Evolutionary conservation across 2,329 filamentous ascomycete species (phyloP), one percentile per base, ranked within the genome.

Genomic region (Xylariales sp.): DNA sequence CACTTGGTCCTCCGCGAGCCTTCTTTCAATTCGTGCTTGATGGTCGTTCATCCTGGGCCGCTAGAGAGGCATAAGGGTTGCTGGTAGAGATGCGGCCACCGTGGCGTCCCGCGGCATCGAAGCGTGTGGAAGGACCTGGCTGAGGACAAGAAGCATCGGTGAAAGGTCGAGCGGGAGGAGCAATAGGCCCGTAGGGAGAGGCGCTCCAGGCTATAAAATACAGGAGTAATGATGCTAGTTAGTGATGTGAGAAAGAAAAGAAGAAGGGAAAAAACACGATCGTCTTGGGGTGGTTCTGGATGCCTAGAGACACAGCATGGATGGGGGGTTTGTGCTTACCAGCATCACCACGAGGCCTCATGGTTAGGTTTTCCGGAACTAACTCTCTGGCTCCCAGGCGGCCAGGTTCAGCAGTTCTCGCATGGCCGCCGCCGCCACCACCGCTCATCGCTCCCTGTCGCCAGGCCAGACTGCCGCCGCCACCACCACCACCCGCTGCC

Each of bases 141-240:
- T 15, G 6, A 30, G 10, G 11, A 20, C n/a, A 19, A 13, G 17
- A 19, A 23, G 20, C 11, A 6, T 23, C 29, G 14, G 12, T 17
- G 16, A 38, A 31, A 19, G 34, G 33, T 13, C 54, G 52, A 14
- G 34, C 29, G 13, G 55, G 55, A 12, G 55, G 56, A 4, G 48
- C 56, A 28, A 59, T 59, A 37, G 56, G 56, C 5, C 56, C 56
- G 38, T 55, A 59, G 6, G 52, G 54, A 4, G 54, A 57, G 10
- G 49, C 46, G 42, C 53, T 52, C 10, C 48, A 46, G 3, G 41
- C 46, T 46, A 33, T 13, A 14, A 14, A 11, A 21, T n/a, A n/a
- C n/a, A n/a, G n/a, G n/a, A n/a, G n/a, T n/a, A n/a, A n/a, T n/a
- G n/a, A n/a, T n/a, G n/a, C n/a, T n/a, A n/a, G n/a, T n/a, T n/a